Base-by-base conservation (phyloP, 2,329 filamentous ascomycete species). In the Penicillium glabrum region DNA sequence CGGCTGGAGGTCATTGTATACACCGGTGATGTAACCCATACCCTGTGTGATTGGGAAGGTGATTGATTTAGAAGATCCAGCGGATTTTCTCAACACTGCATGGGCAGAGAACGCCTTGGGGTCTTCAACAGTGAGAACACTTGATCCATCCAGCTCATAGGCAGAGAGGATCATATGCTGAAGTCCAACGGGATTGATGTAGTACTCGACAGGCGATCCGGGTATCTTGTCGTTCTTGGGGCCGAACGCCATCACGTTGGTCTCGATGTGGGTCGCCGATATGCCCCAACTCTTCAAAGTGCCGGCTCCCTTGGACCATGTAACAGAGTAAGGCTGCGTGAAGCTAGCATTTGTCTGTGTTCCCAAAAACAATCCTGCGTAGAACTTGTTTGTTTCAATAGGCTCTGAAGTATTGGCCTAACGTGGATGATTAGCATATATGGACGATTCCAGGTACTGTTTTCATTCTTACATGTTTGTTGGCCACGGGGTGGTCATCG, bases 1-100 rank as follows among this genome's bases (percentile, higher is more conserved):
- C 0, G 93, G 93, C 8, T 85, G 87, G 0, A 86, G 81, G 29
- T 86, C 85, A 53, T 80, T 81, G 74, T 93, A 98, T 19, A 89
- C 73, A 0, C 82, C 93, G 5, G 93, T 97, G 19, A 96, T 80
- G 66, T 92, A 96, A 0, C 86, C 88, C 86, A 96, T 95, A 11
- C 95, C 95, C 69, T 98, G 93, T 0, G 96, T 86, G 8, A 97
- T 70, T 0, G 93, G 92, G 62, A 96, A 91, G 0, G 85, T 88
- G 21, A 98, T 82, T 1, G 83, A 79, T 0, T 88, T 83, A 1
- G 79, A 72, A 8, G 82, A 80, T 3, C 78, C 78, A n/a, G 73
- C 69, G 23, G 80, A 77, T 3, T 82, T 80, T 50, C 78, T 82
- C 31, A 98, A 79, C 45, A 89, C 88, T 46, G 91, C 85, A 61